Evolutionary conservation across 345 rosid genomes (phyloP).

Genomic region (Abelmoschus esculentus): DNA sequence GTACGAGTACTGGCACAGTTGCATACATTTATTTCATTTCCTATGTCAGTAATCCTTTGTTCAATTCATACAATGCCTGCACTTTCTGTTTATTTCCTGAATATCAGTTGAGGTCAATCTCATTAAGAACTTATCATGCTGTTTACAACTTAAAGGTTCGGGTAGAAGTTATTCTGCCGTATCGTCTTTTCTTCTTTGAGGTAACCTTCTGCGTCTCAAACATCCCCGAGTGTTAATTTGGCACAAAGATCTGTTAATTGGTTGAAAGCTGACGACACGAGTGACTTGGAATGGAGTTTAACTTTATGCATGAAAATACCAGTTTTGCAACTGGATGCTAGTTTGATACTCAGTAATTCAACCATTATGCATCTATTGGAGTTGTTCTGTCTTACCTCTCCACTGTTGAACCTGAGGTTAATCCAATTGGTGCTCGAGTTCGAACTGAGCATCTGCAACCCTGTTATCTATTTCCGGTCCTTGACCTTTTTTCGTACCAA

Average conservation of each 20-base stretch:
- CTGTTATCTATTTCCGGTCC: not conserved
- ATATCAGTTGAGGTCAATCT: conserved; percentile 11
- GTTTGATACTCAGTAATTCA: not conserved
- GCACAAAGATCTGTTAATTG: not conserved
- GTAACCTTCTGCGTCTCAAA: not conserved
- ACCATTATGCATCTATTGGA: not conserved
- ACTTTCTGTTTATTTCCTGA: not conserved
- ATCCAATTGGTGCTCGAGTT: not conserved
- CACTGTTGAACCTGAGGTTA: not conserved
- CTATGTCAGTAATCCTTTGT: not conserved
- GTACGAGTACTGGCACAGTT: not conserved
- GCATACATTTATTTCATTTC: conserved; percentile 2
- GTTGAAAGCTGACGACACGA: not conserved
- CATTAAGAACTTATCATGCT: not conserved
- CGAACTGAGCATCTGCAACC: not conserved
- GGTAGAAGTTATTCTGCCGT: not conserved
- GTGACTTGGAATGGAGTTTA: not conserved
- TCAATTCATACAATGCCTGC: not conserved
- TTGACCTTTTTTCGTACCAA: not conserved
- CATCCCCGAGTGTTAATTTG: not conserved
- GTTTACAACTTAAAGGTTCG: not conserved
- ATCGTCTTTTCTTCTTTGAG: conserved; percentile 1
- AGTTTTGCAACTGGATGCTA: not conserved
- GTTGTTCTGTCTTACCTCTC: not conserved
- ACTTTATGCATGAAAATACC: not conserved